Percentiles rank a stretch among this genome's conserved stretches.
Evolutionary conservation across 129 eudicot species (phyloP).

Genomic region (Flaveria linearis): DNA sequence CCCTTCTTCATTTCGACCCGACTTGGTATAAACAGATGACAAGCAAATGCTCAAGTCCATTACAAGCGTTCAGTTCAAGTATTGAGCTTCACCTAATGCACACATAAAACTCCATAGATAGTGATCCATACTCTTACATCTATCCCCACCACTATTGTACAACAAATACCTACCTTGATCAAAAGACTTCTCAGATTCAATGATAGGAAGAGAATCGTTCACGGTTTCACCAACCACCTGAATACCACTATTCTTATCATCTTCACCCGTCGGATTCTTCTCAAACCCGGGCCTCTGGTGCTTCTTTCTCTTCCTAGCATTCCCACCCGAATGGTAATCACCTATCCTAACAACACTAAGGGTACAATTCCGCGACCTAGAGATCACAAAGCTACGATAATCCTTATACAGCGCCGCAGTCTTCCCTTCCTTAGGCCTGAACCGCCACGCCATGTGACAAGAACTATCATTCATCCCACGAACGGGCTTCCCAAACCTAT

Average conservation of each 20-base stretch:
- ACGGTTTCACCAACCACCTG: constrained; percentile 66
- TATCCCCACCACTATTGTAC: constrained; percentile 79
- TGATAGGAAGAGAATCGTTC: constrained; percentile 74
- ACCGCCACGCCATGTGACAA: constrained; percentile 98
- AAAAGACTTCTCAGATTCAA: constrained; percentile 67
- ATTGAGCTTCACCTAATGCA: constrained; percentile 85
- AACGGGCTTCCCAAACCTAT: constrained; percentile 84
- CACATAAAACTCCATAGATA: constrained; percentile 94
- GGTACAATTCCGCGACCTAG: constrained; percentile 58
- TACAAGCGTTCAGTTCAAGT: constrained; percentile 73
- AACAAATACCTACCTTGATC: constrained; percentile 65
- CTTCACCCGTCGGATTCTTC: constrained; percentile 40
- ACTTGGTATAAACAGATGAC: constrained; percentile 66
- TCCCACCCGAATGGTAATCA: constrained; percentile 77
- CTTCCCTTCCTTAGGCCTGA: constrained; percentile 83
- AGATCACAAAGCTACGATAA: constrained; percentile 63
- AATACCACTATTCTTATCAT: constrained; percentile 32
- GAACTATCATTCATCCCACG: constrained; percentile 56
- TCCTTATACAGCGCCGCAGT: constrained; percentile 71
- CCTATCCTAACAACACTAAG: constrained; percentile 69
- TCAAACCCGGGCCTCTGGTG: constrained; percentile 57
- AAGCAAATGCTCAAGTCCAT: constrained; percentile 80
- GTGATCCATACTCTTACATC: constrained; percentile 89
- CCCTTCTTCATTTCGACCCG: constrained; percentile 81
- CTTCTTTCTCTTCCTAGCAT: constrained; percentile 75